Conservation (phyloP, 495 filamentous ascomycete species). For the Chaetomidium leptoderma region DNA sequence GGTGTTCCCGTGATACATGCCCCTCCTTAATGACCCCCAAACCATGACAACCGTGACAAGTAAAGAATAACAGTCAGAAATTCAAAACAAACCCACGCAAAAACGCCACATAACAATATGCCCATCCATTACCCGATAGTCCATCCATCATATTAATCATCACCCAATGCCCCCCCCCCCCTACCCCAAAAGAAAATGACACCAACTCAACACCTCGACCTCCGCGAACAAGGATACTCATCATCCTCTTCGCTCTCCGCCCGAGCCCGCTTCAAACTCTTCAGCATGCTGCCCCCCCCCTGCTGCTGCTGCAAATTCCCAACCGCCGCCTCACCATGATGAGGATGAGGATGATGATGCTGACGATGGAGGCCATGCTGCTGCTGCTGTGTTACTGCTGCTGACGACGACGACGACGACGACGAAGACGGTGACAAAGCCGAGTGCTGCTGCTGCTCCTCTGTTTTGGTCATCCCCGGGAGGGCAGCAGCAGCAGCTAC, state of each 20-base stretch:
- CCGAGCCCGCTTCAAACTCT: conserved; percentile 1
- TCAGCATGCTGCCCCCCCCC: not conserved
- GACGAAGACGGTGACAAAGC: not conserved
- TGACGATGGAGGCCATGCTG: not conserved
- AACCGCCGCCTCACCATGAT: not conserved
- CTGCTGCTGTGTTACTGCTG: too few relatives aligned
- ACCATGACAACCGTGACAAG: too few relatives aligned
- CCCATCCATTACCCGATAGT: not conserved
- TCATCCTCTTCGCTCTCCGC: not conserved
- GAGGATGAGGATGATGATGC: not conserved
- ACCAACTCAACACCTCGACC: not conserved
- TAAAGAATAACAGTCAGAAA: too few relatives aligned
- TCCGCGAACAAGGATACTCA: not conserved
- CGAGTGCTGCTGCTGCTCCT: too few relatives aligned
- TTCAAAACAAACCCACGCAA: too few relatives aligned
- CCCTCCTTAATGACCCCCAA: too few relatives aligned
- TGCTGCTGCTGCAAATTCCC: not conserved
- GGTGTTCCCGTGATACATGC: too few relatives aligned
- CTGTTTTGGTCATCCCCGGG: too few relatives aligned
- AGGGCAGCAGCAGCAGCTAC: not conserved
- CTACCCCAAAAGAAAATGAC: not conserved
- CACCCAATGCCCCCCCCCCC: not conserved
- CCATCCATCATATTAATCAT: not conserved
- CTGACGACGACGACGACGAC: not conserved
- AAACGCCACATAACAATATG: not conserved